Conservation (phyloP, 306 rosid genomes). For the Potentilla sterilis region DNA sequence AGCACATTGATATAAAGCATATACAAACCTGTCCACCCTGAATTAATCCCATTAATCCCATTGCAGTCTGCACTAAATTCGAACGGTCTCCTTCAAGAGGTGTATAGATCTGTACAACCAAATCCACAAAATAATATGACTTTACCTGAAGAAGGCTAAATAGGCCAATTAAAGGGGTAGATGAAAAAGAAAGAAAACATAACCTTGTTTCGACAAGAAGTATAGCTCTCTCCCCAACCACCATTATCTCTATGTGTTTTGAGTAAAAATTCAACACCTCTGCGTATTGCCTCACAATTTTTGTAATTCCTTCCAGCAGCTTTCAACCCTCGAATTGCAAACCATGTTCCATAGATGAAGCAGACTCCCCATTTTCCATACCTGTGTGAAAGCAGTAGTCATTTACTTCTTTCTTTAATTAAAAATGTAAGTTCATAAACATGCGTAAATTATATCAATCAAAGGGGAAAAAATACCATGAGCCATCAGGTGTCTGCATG, state of each 20-base stretch:
- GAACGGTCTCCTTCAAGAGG: constrained; percentile 30
- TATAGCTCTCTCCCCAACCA: constrained; percentile 45
- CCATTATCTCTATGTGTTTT: constrained; percentile 32
- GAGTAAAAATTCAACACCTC: constrained; percentile 24
- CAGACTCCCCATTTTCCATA: constrained; percentile 32
- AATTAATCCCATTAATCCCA: constrained; percentile 37
- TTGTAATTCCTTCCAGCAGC: constrained; percentile 25
- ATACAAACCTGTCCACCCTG: constrained; percentile 28
- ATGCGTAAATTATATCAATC: neutral
- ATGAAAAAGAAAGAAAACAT: neutral
- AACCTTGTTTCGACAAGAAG: constrained; percentile 34
- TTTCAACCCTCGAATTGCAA: constrained; percentile 26
- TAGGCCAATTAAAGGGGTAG: neutral
- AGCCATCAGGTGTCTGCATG: constrained; percentile 4
- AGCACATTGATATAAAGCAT: neutral
- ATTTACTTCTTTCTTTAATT: neutral
- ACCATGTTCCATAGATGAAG: constrained; percentile 38
- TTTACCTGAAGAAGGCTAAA: neutral
- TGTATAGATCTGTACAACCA: constrained; percentile 24
- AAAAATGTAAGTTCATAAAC: neutral
- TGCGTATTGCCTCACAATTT: constrained; percentile 21
- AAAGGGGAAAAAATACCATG: neutral
- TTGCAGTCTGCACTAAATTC: neutral
- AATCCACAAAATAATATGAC: neutral
- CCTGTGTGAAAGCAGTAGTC: neutral